Conservation (phyloP, 2,329 filamentous ascomycete genomes). For the Capronia coronata region DNA sequence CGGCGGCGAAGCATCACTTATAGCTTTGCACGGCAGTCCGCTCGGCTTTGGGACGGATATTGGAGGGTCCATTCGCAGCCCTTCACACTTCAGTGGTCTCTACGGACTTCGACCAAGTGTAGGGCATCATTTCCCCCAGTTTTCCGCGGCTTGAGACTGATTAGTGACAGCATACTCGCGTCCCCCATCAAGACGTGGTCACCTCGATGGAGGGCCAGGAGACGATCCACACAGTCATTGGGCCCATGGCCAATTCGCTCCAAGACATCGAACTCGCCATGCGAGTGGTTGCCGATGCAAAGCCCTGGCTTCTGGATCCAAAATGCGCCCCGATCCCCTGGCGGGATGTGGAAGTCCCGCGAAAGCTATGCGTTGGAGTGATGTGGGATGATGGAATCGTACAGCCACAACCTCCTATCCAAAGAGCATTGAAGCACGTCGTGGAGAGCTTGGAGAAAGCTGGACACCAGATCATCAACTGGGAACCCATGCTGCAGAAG, state of each 20-base stretch:
- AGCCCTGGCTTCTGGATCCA: slow-evolving; percentile 51
- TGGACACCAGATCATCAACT: too few relatives aligned
- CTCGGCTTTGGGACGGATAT: slow-evolving; percentile 51
- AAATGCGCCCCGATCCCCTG: slow-evolving; percentile 48
- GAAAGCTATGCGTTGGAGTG: slow-evolving; percentile 50
- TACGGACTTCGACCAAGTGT: slow-evolving; percentile 40
- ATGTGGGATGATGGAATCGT: slow-evolving; percentile 61
- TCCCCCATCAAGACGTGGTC: too few relatives aligned
- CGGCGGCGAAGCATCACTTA: slow-evolving; percentile 45
- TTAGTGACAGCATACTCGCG: too few relatives aligned
- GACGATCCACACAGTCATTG: slow-evolving; percentile 44
- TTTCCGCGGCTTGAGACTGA: too few relatives aligned
- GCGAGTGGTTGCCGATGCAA: slow-evolving; percentile 35
- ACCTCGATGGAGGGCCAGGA: slow-evolving; percentile 20
- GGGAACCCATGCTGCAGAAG: too few relatives aligned
- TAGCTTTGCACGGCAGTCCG: slow-evolving; percentile 44
- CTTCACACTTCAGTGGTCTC: slow-evolving; percentile 45
- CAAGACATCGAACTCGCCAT: slow-evolving; percentile 42
- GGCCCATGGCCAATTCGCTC: slow-evolving; percentile 49
- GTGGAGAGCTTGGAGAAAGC: slow-evolving; percentile 37
- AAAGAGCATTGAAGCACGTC: slow-evolving; percentile 42
- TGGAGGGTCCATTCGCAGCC: slow-evolving; percentile 48
- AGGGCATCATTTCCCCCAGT: too few relatives aligned
- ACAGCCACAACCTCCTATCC: slow-evolving; percentile 58
- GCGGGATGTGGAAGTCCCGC: slow-evolving; percentile 32